Conservation (phyloP, 306 rosid species). For the Ochetophila trinervis region DNA sequence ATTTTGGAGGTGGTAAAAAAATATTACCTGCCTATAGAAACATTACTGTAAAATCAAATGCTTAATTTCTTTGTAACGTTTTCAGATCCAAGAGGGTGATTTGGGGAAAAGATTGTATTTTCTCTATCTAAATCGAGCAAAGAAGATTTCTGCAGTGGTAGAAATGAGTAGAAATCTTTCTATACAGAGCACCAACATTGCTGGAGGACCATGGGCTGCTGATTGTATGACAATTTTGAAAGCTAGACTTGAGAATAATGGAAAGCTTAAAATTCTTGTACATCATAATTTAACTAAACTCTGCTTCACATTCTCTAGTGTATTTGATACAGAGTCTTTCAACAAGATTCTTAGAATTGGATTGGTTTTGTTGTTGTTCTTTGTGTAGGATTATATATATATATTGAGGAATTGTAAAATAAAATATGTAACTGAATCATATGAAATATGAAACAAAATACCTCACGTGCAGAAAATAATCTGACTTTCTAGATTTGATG, state of each 20-base stretch:
- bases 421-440: no score
- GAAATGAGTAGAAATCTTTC: conserved; percentile 19
- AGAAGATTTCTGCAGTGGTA: conserved; percentile 16
- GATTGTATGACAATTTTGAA: conserved; percentile 15
- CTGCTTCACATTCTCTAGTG: conserved; percentile 9
- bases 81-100: conserved; percentile 25
- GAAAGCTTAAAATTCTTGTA: conserved; percentile 13
- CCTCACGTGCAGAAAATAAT: no score
- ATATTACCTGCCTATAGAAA: neutral
- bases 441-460: no score
- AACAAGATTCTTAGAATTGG: conserved; percentile 25
- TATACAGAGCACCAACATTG: conserved; percentile 17
- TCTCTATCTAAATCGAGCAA: conserved; percentile 1
- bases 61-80: neutral
- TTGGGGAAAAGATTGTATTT: conserved; percentile 9
- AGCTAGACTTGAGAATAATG: conserved; percentile 17
- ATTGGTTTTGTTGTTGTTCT: conserved; percentile 16
- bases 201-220: conserved; percentile 16
- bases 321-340: conserved; percentile 16
- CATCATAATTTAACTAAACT: conserved; percentile 16
- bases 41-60: neutral
- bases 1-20: no score
- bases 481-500: no score
- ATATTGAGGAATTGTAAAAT: no score
- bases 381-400: no score